Evolutionary conservation across 352 stramenopile species (phyloP), one percentile per base, ranked within the genome.

Genomic region (Thraustochytrium striatum): DNA sequence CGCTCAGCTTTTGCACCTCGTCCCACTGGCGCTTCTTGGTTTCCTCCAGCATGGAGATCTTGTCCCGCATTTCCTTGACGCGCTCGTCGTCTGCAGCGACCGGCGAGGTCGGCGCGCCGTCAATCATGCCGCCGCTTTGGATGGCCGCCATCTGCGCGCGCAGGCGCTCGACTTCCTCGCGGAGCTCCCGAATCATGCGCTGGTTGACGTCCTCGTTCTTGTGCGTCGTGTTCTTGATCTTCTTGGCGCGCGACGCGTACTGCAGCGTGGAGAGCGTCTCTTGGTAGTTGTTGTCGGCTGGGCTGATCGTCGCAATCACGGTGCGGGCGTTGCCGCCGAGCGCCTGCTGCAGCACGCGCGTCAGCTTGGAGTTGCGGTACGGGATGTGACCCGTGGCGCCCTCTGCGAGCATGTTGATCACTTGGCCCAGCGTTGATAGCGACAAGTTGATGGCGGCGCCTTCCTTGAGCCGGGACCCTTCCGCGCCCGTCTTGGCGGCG

Each of bases 151-250:
- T 87, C 85, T 95, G 86, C 52, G 61, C 61, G 25, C 91, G 88
- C 13, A 97, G 83, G 53, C 87, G 86, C 78, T 96, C 91, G 39
- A 97, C 96, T 78, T 97, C 92, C 68, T 95, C 89, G 28, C 92
- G 89, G 7, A 97, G 82, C 62, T 96, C 90, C 25, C 89, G 87
- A 38, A 97, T 96, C 44, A 95, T 91, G 57, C 89, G 88, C 82
- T 96, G 90, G 75, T 94, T 95, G 36, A 94, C 87, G 68, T 96
- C 91, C 81, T 96, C 91, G 61, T 97, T 97, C 79, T 93, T 94
- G 82, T 93, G 93, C 0, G 90, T 88, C 38, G 84, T 87, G 57
- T 96, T 95, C 84, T 95, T 92, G 79, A 97, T 96, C 3, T 85
- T 87, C 83, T 96, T 97, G 39, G 92, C 93, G 8, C 93, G 89